Evolutionary conservation across 305 asterid genomes (phyloP), one percentile per base, ranked within the genome.

Genomic region (Fraxinus albicans): DNA sequence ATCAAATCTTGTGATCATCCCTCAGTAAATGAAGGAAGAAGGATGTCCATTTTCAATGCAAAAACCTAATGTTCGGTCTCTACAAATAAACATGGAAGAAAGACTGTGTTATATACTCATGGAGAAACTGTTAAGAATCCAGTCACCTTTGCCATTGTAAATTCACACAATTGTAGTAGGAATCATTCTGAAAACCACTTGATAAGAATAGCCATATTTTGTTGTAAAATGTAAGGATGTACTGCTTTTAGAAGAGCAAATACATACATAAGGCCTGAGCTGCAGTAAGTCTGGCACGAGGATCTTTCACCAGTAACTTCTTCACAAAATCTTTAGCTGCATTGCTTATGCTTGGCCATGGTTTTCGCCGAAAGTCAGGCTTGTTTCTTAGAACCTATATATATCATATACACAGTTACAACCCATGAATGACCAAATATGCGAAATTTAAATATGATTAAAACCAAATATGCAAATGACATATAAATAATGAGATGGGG

Each of bases 311-410:
- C 42, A 97, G 86, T 79, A 97, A 85, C 88, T 97, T 97, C 92
- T 88, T 92, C 47, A 97, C 98, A 86, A 97, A 95, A 91, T 97
- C 99, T 89, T 94, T 93, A 82, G 99, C 99, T 40, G 94, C 89
- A 83, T 83, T 86, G 89, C 97, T 97, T 81, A 94, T 92, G 81
- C 89, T 91, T 73, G 98, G 95, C 99, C 99, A 97, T 80, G 99
- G 99, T 86, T 94, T 97, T 82, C 98, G 98, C 77, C 93, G 90
- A 88, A 95, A 97, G 83, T 97, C 99, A 1, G 99, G 99, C 89
- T 94, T 95, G 90, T 95, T 97, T 90, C 93, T 89, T 63, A 97
- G 88, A 84, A 97, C 99, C 99, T 97, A 83, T 79, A 69, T 79
- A 81, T 69, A 81, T 19, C 70, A 80, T 79, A 77, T 3, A 50